phyloP scores from a whole-genome alignment of 768 basidiomycete genomes.

The Coprinopsis cinerea region DNA sequence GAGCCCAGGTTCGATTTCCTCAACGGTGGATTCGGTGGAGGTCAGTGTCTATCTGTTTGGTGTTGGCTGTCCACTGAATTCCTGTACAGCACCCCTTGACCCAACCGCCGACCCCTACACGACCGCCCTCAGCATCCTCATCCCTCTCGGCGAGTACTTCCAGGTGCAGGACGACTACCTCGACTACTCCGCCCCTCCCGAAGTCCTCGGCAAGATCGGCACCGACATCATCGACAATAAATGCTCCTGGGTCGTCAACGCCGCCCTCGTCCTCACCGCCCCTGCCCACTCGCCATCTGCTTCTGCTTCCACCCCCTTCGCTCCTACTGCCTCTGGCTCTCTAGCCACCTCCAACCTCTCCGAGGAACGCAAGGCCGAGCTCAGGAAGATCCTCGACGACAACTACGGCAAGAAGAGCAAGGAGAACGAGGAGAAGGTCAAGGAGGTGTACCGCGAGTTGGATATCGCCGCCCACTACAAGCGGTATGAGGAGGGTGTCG shows the following conservation, averaged over 20 bases:
- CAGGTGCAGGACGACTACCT: constrained; percentile 98
- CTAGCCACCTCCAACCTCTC: neutral
- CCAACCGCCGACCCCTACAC: constrained; percentile 41
- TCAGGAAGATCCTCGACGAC: constrained; percentile 52
- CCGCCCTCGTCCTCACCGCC: constrained; percentile 57
- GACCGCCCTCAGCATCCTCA: constrained; percentile 70
- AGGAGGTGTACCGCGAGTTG: constrained; percentile 63
- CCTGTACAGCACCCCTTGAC: constrained; percentile 25
- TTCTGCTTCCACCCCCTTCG: neutral
- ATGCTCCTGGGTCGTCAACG: constrained; percentile 95
- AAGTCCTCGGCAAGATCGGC: constrained; percentile 93
- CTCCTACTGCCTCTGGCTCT: neutral
- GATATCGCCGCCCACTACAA: constrained; percentile 63
- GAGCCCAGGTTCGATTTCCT: constrained; percentile 2
- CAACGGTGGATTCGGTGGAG: neutral
- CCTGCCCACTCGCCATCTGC: constrained; percentile 19
- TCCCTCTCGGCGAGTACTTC: constrained; percentile 97
- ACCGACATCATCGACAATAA: constrained; percentile 99
- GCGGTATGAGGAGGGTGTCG: constrained; percentile 73
- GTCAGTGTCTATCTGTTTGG: neutral
- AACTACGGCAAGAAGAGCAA: constrained; percentile 53
- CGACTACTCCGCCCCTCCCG: constrained; percentile 86
- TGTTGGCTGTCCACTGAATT: neutral
- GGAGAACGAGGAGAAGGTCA: constrained; percentile 37
- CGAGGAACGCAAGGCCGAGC: constrained; percentile 22